Base-by-base conservation (phyloP, 2,329 filamentous ascomycete genomes). In the Didymella arachidicola region DNA sequence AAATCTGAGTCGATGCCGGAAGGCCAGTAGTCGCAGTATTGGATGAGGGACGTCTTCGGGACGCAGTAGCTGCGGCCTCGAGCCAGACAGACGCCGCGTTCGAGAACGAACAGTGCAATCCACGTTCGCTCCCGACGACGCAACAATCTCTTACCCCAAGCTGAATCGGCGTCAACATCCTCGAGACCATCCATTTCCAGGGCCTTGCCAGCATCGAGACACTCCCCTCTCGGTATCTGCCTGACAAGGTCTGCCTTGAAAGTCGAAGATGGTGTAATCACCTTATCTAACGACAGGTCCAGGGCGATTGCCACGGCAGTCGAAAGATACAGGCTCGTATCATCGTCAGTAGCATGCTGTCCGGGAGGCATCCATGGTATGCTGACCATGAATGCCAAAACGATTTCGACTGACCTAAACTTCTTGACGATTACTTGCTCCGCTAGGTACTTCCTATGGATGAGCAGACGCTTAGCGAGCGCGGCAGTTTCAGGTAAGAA, bases 331-430 rank as follows among this genome's bases (percentile, higher is more conserved):
- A 86, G 84, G 57, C 88, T 90, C 0, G 89, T 90, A 66, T 91
- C 89, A 60, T 92, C 89, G 63, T 91, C 89, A 10, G 87, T 87
- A 72, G 86, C 88, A 67, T 89, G 86, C 79, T 62, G 60, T 2
- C 87, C 87, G 1, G 87, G 87, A 29, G 86, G 85, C 83, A 91
- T 90, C 89, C 89, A 92, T 0, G 89, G 89, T 7, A 92, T 84
- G 60, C 91, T 91, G 30, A 90, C 83, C 86, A 92, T 89, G 69
- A 91, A 91, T 0, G 87, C 89, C 1, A 92, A 78, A 0, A 92
- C 86, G 55, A 92, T 90, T 71, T 92, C 89, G 6, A 90, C 87
- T 0, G 89, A 92, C 55, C 87, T 84, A 67, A 87, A 84, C 2
- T 88, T 84, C 44, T 84, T 82, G 0, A 82, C 77, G 48, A 89